A percentile compares a stretch with the other conserved stretches of the same genome.
phyloP scores from a whole-genome alignment of 345 rosid genomes.

The Pistacia integerrima region DNA sequence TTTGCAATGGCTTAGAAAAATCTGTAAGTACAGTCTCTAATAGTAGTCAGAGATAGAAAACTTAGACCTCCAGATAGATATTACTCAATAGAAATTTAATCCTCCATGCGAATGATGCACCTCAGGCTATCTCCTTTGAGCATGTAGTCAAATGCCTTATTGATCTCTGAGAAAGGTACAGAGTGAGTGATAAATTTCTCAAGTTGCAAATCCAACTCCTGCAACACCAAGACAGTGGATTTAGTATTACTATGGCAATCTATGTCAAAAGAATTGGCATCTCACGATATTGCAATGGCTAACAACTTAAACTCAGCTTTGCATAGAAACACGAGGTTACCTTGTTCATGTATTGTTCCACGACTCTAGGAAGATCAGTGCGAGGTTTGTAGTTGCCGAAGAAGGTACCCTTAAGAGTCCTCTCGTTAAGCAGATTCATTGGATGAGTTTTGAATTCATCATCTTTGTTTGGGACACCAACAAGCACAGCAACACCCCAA shows the following conservation, averaged over 20 bases:
- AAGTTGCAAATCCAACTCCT: slow-evolving; percentile 44
- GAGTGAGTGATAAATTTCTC: slow-evolving; percentile 67
- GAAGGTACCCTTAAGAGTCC: slow-evolving; percentile 71
- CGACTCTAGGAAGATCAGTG: slow-evolving; percentile 60
- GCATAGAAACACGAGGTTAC: slow-evolving; percentile 15
- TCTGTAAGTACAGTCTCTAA: too few relatives aligned
- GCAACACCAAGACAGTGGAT: not conserved
- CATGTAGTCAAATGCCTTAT: slow-evolving; percentile 65
- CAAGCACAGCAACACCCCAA: slow-evolving; percentile 80
- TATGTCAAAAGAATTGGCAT: not conserved
- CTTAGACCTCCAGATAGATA: too few relatives aligned
- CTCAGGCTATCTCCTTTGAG: slow-evolving; percentile 53
- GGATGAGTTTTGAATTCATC: slow-evolving; percentile 65
- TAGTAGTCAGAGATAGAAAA: too few relatives aligned
- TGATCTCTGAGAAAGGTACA: slow-evolving; percentile 57
- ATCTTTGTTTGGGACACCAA: slow-evolving; percentile 69
- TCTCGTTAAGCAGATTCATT: slow-evolving; percentile 58
- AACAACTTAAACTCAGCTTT: not conserved
- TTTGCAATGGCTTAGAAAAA: too few relatives aligned
- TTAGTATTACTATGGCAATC: too few relatives aligned
- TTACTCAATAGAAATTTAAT: not conserved
- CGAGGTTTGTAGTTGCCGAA: slow-evolving; percentile 73
- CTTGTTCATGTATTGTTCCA: slow-evolving; percentile 66
- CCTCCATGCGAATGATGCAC: slow-evolving; percentile 57
- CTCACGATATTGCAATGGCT: too few relatives aligned